Base-by-base conservation (phyloP, 257 asterid species). In the Fraxinus excelsior region DNA sequence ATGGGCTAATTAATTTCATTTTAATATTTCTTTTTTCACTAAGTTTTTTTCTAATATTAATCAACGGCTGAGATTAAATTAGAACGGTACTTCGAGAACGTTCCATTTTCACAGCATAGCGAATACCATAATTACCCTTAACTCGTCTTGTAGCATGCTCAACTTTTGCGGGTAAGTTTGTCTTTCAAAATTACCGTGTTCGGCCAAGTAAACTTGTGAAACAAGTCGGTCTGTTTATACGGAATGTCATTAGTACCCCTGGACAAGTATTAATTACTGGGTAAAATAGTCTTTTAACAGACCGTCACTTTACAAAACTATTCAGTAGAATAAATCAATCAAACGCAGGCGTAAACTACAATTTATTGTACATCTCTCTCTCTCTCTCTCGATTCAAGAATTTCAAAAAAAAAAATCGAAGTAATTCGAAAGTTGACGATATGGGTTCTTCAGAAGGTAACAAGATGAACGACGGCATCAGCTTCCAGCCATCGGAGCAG, bases 391-490 rank as follows among this genome's bases (percentile, higher is more conserved):
- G 26, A 37, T 18, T 14, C 58, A 10, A 32, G 32, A 16, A 46
- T 49, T 16, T 34, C 28, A n/a, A 26, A 26, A 26, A 26, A 26
- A 26, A 26, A 26, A 26, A 26, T 26, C 7, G 23, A 13, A 16
- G 4, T 14, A 49, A 49, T 49, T 51, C 7, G 60, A 51, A 19
- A 51, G 19, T 51, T 18, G 23, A 18, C 18, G 60, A 51, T 51
- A 88, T 88, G 91, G 83, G 85, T 40, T 78, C 91, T 0, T 67
- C 74, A 37, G 87, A 84, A 44, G 90, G 83, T 40, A 86, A 85
- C 76, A 77, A 84, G 64, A 80, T 85, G 29, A 79, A 76, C 79
- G 85, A 78, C 26, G 84, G 78, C 21, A 80, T 85, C 4, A 80
- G 86, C 38, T 86, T 72, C 21, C 83, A 74, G 73, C 81, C 86